Evolutionary conservation across 345 rosid genomes (phyloP), one percentile per base, ranked within the genome.

Genomic region (Pistacia atlantica): DNA sequence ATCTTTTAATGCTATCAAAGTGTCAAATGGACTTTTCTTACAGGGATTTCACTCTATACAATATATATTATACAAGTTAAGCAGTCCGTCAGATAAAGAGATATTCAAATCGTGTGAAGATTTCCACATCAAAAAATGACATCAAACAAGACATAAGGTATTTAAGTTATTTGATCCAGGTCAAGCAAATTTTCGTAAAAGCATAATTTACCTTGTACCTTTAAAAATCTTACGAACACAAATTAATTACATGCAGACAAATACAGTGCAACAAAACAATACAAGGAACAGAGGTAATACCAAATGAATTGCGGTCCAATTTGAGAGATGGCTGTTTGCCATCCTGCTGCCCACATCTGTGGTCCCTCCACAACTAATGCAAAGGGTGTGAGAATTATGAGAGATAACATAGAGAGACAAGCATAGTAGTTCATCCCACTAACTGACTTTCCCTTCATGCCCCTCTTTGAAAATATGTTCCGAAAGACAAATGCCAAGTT

Each of bases 371-470:
- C 97, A 56, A 97, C 98, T 79, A 97, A 72, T 14, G 99, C 98
- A 75, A 94, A 94, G 4, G 99, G 99, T 2, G 97, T 91, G 80
- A 97, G 98, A 67, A 97, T 92, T 72, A 88, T 42, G 13, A 97
- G 91, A 60, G 99, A 97, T 77, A 97, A 52, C 73, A 97, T 86
- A 48, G 99, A 97, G 75, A 97, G 91, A 82, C 99, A 97, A 5
- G 99, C 99, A 55, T 97, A 97, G 88, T 94, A 97, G 88, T 97
- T 96, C 99, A 96, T 96, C 63, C 99, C 99, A 72, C 98, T 94
- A 82, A 96, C 98, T 46, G 98, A 88, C 77, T 94, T 97, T 80
- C 98, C 98, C 85, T 90, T 93, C 98, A 95, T 92, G 80, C 98
- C 98, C 78, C 28, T 95, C 95, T 95, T 95, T 1, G 98, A 95